phyloP scores from a whole-genome alignment of 331 rosid genomes.

The Ulmus americana region DNA sequence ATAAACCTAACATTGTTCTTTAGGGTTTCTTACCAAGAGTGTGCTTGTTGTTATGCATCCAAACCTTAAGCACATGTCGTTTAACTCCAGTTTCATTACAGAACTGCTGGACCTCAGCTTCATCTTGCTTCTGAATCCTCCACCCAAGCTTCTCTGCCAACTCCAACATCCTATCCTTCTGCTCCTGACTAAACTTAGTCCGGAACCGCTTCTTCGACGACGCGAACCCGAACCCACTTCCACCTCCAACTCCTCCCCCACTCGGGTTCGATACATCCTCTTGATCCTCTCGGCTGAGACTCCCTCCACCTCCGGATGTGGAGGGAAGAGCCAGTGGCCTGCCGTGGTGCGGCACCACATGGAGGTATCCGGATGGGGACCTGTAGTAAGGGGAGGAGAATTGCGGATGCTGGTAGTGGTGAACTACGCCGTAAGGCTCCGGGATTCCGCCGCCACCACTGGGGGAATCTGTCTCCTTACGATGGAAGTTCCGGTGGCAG shows the following conservation, averaged over 20 bases:
- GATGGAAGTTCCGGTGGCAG: conserved; percentile 98
- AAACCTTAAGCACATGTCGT: conserved; percentile 89
- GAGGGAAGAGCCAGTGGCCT: conserved; percentile 77
- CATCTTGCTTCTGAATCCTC: conserved; percentile 83
- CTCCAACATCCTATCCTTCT: conserved; percentile 71
- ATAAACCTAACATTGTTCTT: neutral
- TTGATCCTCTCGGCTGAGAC: conserved; percentile 56
- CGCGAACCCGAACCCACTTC: conserved; percentile 30
- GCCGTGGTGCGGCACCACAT: conserved; percentile 41
- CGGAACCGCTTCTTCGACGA: conserved; percentile 55
- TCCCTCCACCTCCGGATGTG: conserved; percentile 47
- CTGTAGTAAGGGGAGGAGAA: conserved; percentile 57
- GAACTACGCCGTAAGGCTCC: conserved; percentile 32
- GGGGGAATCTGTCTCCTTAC: conserved; percentile 39
- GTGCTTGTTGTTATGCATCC: conserved; percentile 99
- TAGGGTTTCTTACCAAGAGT: conserved; percentile 95
- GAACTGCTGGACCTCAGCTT: conserved; percentile 63
- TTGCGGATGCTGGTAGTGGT: conserved; percentile 39
- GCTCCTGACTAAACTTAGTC: conserved; percentile 76
- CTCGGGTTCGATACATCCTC: conserved; percentile 69
- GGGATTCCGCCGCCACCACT: neutral
- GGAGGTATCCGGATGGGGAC: conserved; percentile 62
- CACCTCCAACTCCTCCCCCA: conserved; percentile 29
- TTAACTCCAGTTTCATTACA: conserved; percentile 72
- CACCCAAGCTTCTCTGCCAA: conserved; percentile 70